Conservation (phyloP, 352 stramenopile genomes). For the Phytopythium chamaehyphon region DNA sequence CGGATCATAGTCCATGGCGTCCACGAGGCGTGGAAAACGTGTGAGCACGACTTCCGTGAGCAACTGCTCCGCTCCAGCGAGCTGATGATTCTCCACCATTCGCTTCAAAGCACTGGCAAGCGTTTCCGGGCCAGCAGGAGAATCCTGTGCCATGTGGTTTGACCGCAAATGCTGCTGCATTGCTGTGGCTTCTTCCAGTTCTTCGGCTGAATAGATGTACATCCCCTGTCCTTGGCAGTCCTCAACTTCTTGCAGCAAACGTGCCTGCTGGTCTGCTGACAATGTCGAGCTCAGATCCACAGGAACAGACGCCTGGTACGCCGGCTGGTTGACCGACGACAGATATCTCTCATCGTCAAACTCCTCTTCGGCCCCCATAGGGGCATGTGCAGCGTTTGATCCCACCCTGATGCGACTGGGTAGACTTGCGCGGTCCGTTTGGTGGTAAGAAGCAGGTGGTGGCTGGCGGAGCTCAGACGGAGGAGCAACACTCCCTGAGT, state of each 20-base stretch:
- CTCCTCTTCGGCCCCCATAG: not conserved
- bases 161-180: slow-evolving; percentile 53
- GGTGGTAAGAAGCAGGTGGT: not conserved
- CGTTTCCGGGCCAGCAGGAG: slow-evolving; percentile 1
- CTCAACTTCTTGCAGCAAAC: slow-evolving; percentile 60
- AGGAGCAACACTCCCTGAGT: not conserved
- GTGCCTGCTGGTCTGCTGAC: slow-evolving; percentile 56
- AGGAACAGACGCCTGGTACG: slow-evolving; percentile 6
- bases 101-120: slow-evolving; percentile 21
- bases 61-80: slow-evolving; percentile 54
- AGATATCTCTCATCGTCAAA: slow-evolving; percentile 10
- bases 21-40: slow-evolving; percentile 61
- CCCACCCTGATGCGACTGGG: not conserved
- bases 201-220: slow-evolving; percentile 81
- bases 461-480: not conserved
- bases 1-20: slow-evolving; percentile 80
- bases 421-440: slow-evolving; percentile 2
- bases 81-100: slow-evolving; percentile 28
- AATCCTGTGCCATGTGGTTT: slow-evolving; percentile 8
- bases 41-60: slow-evolving; percentile 57
- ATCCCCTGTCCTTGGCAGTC: slow-evolving; percentile 36
- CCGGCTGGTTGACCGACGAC: slow-evolving; percentile 3
- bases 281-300: slow-evolving; percentile 32
- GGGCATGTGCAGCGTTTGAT: not conserved
- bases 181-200: slow-evolving; percentile 49